These are phyloP conservation scores for Trichoderma endophyticum DNA, from an alignment of 2,329 filamentous ascomycete genomes.

Conservation along the genomic window DNA sequence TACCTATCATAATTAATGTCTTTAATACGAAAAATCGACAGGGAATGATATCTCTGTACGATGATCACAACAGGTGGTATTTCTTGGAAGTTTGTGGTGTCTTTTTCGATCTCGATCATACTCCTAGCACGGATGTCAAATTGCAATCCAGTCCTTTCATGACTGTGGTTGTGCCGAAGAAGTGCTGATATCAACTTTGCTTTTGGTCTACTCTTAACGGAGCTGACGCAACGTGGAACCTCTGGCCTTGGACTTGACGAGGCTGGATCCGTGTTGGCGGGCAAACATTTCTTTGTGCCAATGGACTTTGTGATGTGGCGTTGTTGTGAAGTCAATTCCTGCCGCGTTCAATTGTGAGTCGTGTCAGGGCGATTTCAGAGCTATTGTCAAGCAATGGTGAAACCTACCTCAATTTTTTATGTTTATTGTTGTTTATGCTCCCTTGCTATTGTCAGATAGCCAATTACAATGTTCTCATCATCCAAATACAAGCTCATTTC, in stretches of 20 bases:
- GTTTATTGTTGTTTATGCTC: neutral
- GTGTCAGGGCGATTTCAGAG: neutral
- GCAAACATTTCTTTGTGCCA: conserved; percentile 24
- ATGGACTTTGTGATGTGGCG: neutral
- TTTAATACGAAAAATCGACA: conserved; percentile 6
- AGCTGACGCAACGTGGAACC: conserved; percentile 26
- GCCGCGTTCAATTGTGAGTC: neutral
- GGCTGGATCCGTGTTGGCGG: conserved; percentile 27
- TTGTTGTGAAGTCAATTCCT: neutral
- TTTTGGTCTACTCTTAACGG: conserved; percentile 29
- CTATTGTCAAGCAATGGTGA: neutral
- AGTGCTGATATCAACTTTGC: conserved; percentile 77
- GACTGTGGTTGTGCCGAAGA: conserved; percentile 98
- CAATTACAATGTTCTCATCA: neutral
- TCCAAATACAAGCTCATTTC: neutral
- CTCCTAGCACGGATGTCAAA: conserved; percentile 96
- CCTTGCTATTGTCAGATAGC: neutral
- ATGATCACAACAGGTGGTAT: neutral
- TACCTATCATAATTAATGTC: conserved; percentile 13
- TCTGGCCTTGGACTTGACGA: conserved; percentile 16
- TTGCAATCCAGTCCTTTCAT: conserved; percentile 85
- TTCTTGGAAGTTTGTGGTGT: neutral
- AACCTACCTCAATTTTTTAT: too few relatives aligned
- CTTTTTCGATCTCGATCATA: neutral
- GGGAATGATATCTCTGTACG: neutral